Evolutionary conservation across 2,329 filamentous ascomycete genomes (phyloP).

Genomic region (Basipetospora chlamydospora): DNA sequence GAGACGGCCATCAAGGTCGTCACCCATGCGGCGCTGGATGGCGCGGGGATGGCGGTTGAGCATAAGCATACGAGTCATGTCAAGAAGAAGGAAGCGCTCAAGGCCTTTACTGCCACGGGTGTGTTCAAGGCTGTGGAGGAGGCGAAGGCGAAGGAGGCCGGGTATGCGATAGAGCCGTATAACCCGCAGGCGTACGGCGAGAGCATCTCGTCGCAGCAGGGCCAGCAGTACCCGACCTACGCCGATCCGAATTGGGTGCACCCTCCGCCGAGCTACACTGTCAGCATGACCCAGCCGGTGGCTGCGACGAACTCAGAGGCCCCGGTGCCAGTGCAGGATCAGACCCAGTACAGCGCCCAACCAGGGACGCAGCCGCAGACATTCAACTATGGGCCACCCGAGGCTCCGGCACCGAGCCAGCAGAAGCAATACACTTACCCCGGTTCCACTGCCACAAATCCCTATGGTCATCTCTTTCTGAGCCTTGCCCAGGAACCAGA

Average conservation of each 20-base stretch:
- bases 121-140: conserved; percentile 17
- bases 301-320: conserved; percentile 1
- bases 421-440: neutral
- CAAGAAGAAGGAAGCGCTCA: conserved; percentile 20
- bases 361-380: neutral
- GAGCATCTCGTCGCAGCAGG: neutral
- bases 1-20: conserved; percentile 20
- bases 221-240: conserved; percentile 1
- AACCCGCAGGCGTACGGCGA: conserved; percentile 6
- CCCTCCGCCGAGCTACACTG: conserved; percentile 6
- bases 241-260: conserved; percentile 3
- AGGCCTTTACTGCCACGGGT: conserved; percentile 17
- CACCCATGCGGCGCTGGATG: conserved; percentile 21
- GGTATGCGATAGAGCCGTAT: conserved; percentile 10
- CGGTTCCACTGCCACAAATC: neutral
- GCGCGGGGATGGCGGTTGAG: conserved; percentile 19
- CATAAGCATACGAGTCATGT: conserved; percentile 19
- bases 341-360: neutral
- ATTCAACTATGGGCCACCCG: neutral
- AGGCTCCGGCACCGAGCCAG: neutral
- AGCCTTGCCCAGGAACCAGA: too few species aligned
- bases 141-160: conserved; percentile 15
- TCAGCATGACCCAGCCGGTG: neutral
- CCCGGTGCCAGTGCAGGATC: neutral
- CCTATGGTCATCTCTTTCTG: too few species aligned